These are phyloP conservation scores for Sordariomycetes sp. DNA, from an alignment of 2,329 filamentous ascomycete genomes.

Conservation along the genomic window DNA sequence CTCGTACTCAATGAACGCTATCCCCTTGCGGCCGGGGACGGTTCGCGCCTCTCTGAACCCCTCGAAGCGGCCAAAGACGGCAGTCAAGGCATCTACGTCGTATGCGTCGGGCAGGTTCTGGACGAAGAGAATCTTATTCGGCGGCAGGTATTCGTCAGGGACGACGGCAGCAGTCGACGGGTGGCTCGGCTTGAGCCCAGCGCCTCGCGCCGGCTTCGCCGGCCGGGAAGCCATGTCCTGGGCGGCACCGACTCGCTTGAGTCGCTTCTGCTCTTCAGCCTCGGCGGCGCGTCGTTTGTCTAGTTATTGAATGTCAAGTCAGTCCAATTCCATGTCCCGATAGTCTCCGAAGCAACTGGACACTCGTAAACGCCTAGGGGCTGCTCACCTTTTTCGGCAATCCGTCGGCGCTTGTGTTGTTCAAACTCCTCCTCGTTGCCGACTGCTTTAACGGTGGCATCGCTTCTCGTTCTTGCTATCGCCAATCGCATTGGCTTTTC, in stretches of 20 bases:
- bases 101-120: conserved; percentile 84
- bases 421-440: conserved; percentile 76
- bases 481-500: conserved; percentile 81
- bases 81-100: conserved; percentile 64
- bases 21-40: conserved; percentile 74
- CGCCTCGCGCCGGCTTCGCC: conserved; percentile 36
- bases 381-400: conserved; percentile 75
- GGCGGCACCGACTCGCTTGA: conserved; percentile 46
- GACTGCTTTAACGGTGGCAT: conserved; percentile 67
- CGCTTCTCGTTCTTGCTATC: conserved; percentile 70
- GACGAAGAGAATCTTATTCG: conserved; percentile 92
- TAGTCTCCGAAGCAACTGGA: neutral
- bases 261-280: conserved; percentile 63
- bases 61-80: conserved; percentile 79
- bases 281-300: conserved; percentile 44
- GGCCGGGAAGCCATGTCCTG: conserved; percentile 43
- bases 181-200: conserved; percentile 65
- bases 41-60: conserved; percentile 87
- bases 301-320: neutral
- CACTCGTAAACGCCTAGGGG: neutral
- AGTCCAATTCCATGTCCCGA: neutral
- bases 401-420: conserved; percentile 65
- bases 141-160: conserved; percentile 94
- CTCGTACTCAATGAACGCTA: conserved; percentile 96
- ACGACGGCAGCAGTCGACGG: conserved; percentile 58